Evolutionary conservation across 257 asterid genomes (phyloP).

Genomic region (Perilla frutescens): DNA sequence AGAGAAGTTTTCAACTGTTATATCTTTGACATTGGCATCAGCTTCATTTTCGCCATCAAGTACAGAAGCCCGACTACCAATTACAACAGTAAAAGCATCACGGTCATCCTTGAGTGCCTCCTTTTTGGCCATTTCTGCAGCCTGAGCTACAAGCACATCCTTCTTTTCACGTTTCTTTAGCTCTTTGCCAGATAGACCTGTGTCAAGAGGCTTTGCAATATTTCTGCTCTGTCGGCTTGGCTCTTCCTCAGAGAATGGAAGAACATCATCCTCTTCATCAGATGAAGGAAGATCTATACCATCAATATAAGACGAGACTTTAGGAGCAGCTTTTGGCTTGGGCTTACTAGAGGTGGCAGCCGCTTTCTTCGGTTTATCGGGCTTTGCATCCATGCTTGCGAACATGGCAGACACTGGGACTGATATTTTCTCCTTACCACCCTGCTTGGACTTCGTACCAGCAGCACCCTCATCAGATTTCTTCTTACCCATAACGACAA

Average conservation of each 20-base stretch:
- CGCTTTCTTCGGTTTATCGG: conserved; percentile 66
- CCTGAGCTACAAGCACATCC: conserved; percentile 57
- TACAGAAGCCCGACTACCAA: conserved; percentile 66
- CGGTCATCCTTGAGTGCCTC: conserved; percentile 76
- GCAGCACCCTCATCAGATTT: conserved; percentile 57
- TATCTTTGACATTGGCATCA: conserved; percentile 75
- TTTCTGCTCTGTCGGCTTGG: conserved; percentile 41
- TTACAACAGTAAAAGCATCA: conserved; percentile 78
- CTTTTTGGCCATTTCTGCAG: conserved; percentile 56
- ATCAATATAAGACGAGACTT: conserved; percentile 52
- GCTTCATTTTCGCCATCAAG: conserved; percentile 72
- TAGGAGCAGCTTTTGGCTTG: conserved; percentile 57
- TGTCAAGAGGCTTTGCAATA: conserved; percentile 47
- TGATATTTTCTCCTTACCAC: conserved; percentile 54
- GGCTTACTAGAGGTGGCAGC: conserved; percentile 45
- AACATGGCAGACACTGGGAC: conserved; percentile 66
- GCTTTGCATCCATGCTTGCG: conserved; percentile 63
- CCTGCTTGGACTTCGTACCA: conserved; percentile 55
- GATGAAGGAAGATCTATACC: conserved; percentile 69
- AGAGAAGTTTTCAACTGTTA: conserved; percentile 64
- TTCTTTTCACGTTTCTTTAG: conserved; percentile 66
- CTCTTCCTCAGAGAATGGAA: conserved; percentile 41
- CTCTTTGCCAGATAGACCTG: conserved; percentile 51
- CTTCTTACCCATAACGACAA: conserved; percentile 60
- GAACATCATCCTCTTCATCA: conserved; percentile 63